Conservation (phyloP, 2,329 filamentous ascomycete species). For the Neobulgaria alba region DNA sequence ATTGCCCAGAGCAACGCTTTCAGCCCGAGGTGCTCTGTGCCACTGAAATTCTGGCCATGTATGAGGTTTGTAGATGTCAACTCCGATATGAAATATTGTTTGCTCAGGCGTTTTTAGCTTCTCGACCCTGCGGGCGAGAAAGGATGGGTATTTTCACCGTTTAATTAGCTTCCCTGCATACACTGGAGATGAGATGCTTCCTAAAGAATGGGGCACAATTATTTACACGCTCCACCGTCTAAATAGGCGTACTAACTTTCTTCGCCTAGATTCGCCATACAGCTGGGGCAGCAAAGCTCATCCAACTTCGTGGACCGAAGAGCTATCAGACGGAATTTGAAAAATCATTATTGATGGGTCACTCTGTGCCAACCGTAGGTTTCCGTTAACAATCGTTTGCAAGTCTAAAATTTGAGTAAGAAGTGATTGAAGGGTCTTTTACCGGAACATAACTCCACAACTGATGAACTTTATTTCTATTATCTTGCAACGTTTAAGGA, state of each 20-base stretch:
- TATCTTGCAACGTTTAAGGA: too few species aligned
- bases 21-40: constrained; percentile 21
- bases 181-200: too few species aligned
- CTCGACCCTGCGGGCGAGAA: constrained; percentile 25
- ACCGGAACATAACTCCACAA: too few species aligned
- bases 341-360: constrained; percentile 29
- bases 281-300: constrained; percentile 26
- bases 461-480: too few species aligned
- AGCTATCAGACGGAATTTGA: constrained; percentile 30
- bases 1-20: constrained; percentile 15
- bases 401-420: too few species aligned
- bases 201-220: too few species aligned
- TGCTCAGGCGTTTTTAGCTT: constrained; percentile 21
- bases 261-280: constrained; percentile 22
- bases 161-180: too few species aligned
- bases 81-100: constrained; percentile 14
- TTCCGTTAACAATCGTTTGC: too few species aligned
- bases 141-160: constrained; percentile 19
- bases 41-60: constrained; percentile 21
- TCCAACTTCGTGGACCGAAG: constrained; percentile 26
- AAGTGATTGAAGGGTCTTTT: too few species aligned
- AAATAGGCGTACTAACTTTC: background rate
- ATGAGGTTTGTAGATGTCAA: constrained; percentile 16
- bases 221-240: too few species aligned
- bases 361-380: constrained; percentile 29